Evolutionary conservation across 2,329 filamentous ascomycete species (phyloP), one percentile per base, ranked within the genome.

Genomic region (Claviceps purpurea): DNA sequence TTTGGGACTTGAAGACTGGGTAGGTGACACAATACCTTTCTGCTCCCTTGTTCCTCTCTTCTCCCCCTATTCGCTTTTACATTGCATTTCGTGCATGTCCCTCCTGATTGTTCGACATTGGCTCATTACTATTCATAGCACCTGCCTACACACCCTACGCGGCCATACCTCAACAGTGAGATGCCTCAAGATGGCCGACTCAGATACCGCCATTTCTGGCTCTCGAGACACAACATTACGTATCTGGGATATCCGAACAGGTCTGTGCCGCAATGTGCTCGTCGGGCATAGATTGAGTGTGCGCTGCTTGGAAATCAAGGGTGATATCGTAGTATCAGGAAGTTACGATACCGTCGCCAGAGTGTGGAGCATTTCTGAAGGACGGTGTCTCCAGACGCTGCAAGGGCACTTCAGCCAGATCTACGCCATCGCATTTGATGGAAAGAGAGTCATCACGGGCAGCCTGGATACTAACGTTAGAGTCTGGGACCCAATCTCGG

Each of bases 361-460:
- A 60, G 91, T 98, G 53, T 98, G 93, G 93, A 96, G 88, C 67
- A 97, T 98, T 50, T 95, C 89, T 2, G 88, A 96, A 69, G 93
- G 93, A 34, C 83, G 89, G 56, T 98, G 93, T 66, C 73, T 97
- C 51, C 84, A 91, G 59, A 96, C 89, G 0, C 75, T 98, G 41
- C 84, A 85, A 45, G 93, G 93, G 0, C 93, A 98, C 68, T 98
- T 96, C 70, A 97, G 91, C 65, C 93, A 98, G 65, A 98, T 98
- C 54, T 98, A 98, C 65, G 93, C 93, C 20, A 95, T 98, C 64
- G 93, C 93, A 1, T 98, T 97, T 68, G 93, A 98, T 65, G 93
- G 93, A 41, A 84, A 84, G 59, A 81, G 90, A 57, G 90, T 98
- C 53, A 91, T 94, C 39, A 98, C 93, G 10, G 93, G 93, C 50